phyloP scores from a whole-genome alignment of 306 rosid species.

The Medicago ruthenica region DNA sequence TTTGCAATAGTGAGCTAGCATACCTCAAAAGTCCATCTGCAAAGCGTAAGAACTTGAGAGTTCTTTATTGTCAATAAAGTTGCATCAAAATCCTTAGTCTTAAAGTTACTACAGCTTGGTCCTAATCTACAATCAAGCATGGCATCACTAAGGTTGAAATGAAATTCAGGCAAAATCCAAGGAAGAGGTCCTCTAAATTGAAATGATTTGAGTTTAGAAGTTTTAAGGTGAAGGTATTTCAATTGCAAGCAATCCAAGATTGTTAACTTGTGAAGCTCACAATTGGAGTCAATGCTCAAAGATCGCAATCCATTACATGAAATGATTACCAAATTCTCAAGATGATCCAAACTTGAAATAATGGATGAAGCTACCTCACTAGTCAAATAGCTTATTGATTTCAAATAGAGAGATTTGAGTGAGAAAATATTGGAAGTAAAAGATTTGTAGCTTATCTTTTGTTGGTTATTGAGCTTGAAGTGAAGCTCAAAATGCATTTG shows the following conservation, averaged over 20 bases:
- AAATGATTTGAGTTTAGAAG: slow-evolving; percentile 62
- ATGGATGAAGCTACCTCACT: slow-evolving; percentile 59
- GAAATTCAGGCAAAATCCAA: slow-evolving; percentile 55
- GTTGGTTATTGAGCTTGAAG: slow-evolving; percentile 46
- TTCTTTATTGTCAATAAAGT: slow-evolving; percentile 73
- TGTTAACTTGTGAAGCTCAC: slow-evolving; percentile 58
- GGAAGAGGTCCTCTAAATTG: slow-evolving; percentile 67
- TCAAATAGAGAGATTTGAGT: slow-evolving; percentile 66
- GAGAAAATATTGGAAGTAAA: slow-evolving; percentile 47
- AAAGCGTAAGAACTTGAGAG: slow-evolving; percentile 60
- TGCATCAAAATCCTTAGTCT: slow-evolving; percentile 66
- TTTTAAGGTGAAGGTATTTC: slow-evolving; percentile 55
- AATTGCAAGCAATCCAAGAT: slow-evolving; percentile 67
- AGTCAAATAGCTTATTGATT: slow-evolving; percentile 59
- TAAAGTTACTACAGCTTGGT: slow-evolving; percentile 39
- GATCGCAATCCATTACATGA: slow-evolving; percentile 63
- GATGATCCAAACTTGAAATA: slow-evolving; percentile 54
- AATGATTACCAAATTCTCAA: slow-evolving; percentile 67
- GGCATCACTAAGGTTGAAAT: slow-evolving; percentile 72
- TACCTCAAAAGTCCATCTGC: slow-evolving; percentile 86
- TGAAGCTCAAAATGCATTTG: slow-evolving; percentile 50
- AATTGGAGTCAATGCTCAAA: slow-evolving; percentile 53
- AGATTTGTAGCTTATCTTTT: slow-evolving; percentile 27
- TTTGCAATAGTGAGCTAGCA: background rate
- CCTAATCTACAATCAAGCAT: slow-evolving; percentile 80